Base-by-base conservation (phyloP, 495 filamentous ascomycete species). In the Aspergillus saccharolyticus region DNA sequence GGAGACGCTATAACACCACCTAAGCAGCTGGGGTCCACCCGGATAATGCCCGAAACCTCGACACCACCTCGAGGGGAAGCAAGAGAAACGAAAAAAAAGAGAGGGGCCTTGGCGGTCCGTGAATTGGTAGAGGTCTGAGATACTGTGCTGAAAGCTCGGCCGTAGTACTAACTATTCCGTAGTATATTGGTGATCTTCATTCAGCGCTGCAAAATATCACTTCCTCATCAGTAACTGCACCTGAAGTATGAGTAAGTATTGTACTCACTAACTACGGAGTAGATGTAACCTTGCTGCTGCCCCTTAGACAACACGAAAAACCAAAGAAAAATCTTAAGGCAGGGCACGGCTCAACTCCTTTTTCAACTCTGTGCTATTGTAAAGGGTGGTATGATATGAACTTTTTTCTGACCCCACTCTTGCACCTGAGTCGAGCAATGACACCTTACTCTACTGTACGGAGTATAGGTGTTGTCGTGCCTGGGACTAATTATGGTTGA, bases 101-200 rank as follows among this genome's bases (percentile, higher is more conserved):
- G 62, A 64, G 62, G 62, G 62, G 62, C 62, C n/a, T n/a, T 64
- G 62, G 57, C 62, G 61, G 61, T 51, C 61, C 61, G 61, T 64
- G 53, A 57, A 63, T 4, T 63, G 61, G 61, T 49, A 54, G 57
- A 58, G 54, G 54, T 21, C 22, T 49, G 28, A 28, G 9, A 9
- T 39, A 2, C 10, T 39, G 33, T 9, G 7, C 33, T 39, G 33
- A 2, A 28, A 28, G 25, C 9, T 9, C 9, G 25, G 3, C 3
- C 25, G 3, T 9, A 28, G 9, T 28, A 28, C 25, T 28, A 28
- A 28, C 4, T 28, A 28, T 3, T 28, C 25, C 25, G 9, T 28
- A 28, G 25, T 28, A 3, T 28, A 4, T 39, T 2, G 12, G 33
- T 39, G 33, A 49, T 45, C 25, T 22, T 45, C 15, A 33, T 22